Percentiles rank a stretch among this genome's conserved stretches.
Evolutionary conservation across 1,284 basidiomycete species (phyloP).

Genomic region (Jaminaea rosea): DNA sequence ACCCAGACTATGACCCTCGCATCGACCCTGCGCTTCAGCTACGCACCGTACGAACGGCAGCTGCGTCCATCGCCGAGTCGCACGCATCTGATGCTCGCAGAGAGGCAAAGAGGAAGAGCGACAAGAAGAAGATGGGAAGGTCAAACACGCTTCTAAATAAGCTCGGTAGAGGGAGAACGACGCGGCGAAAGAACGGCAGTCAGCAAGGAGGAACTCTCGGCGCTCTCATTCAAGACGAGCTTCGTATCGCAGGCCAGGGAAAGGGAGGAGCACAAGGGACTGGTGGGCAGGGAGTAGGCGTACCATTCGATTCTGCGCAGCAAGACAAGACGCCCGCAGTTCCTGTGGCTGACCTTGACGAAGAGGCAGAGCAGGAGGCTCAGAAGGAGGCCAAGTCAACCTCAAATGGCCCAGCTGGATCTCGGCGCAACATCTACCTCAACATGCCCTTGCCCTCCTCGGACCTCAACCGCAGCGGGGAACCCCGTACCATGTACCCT

Average conservation of each 20-base stretch:
- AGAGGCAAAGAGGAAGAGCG: slow-evolving; percentile 21
- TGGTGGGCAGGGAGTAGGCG: slow-evolving; percentile 16
- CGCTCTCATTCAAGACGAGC: slow-evolving; percentile 4
- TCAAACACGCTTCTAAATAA: slow-evolving; percentile 24
- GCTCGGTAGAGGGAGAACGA: slow-evolving; percentile 30
- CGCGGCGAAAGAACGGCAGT: slow-evolving; percentile 14
- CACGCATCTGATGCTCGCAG: slow-evolving; percentile 35
- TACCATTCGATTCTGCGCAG: slow-evolving; percentile 32
- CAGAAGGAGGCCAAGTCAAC: slow-evolving; percentile 4
- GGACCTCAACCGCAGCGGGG: slow-evolving; percentile 64
- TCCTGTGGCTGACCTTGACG: slow-evolving; percentile 10
- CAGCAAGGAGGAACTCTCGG: not conserved
- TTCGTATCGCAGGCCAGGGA: not conserved
- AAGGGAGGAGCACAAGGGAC: slow-evolving; percentile 15
- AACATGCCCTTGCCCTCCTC: slow-evolving; percentile 53
- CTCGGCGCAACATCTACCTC: slow-evolving; percentile 36
- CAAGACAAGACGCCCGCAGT: slow-evolving; percentile 16
- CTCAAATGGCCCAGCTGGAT: not conserved
- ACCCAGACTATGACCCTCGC: slow-evolving; percentile 39
- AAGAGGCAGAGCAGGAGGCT: slow-evolving; percentile 11
- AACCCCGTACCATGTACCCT: slow-evolving; percentile 67
- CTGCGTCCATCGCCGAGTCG: slow-evolving; percentile 38
- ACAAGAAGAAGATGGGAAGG: slow-evolving; percentile 6
- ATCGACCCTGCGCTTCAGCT: slow-evolving; percentile 39
- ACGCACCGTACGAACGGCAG: slow-evolving; percentile 38